Percentiles rank a stretch among this genome's conserved stretches.
Evolutionary conservation across 495 filamentous ascomycete species (phyloP).

Genomic region (Penicillium angulare): DNA sequence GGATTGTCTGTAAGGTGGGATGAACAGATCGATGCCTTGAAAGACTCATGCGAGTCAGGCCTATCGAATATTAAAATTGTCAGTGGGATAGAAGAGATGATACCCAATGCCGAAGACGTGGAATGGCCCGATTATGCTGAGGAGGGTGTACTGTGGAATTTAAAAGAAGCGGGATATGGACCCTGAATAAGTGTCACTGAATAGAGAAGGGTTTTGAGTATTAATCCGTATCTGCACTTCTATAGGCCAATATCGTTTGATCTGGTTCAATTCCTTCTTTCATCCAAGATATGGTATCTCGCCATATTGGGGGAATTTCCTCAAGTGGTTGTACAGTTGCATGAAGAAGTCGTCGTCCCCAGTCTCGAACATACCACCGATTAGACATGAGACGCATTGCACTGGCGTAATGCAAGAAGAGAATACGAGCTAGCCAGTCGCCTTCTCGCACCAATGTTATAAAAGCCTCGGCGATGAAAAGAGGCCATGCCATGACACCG

Average conservation of each 20-base stretch:
- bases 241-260: not conserved
- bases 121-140: slow-evolving; percentile 17
- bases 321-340: slow-evolving; percentile 27
- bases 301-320: slow-evolving; percentile 32
- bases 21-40: slow-evolving; percentile 18
- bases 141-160: slow-evolving; percentile 12
- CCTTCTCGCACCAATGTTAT: slow-evolving; percentile 26
- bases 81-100: slow-evolving; percentile 15
- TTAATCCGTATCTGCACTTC: not conserved
- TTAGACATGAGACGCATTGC: slow-evolving; percentile 36
- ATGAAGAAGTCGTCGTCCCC: slow-evolving; percentile 36
- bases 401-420: slow-evolving; percentile 38
- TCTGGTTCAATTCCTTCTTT: slow-evolving; percentile 18
- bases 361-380: slow-evolving; percentile 39
- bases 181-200: no score
- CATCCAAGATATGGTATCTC: slow-evolving; percentile 35
- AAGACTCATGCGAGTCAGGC: slow-evolving; percentile 6
- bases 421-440: slow-evolving; percentile 37
- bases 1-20: slow-evolving; percentile 13
- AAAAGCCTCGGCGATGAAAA: slow-evolving; percentile 31
- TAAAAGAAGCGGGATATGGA: not conserved
- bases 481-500: slow-evolving; percentile 38
- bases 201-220: no score
- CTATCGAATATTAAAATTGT: slow-evolving; percentile 18
- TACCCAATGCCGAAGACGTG: slow-evolving; percentile 20